phyloP scores from a whole-genome alignment of 2,329 filamentous ascomycete species.

The Claviceps sorghi region DNA sequence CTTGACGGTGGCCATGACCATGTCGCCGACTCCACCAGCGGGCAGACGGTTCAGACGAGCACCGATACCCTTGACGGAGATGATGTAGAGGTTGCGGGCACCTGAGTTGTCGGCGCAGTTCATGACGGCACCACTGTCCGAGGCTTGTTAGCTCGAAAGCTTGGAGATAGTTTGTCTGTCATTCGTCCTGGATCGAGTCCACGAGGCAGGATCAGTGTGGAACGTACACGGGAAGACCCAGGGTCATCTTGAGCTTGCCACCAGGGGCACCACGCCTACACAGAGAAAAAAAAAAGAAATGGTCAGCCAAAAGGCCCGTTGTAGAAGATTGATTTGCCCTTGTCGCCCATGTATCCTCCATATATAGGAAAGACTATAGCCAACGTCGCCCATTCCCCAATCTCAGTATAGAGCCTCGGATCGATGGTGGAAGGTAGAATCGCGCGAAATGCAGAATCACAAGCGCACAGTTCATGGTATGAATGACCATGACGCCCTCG shows the following conservation, averaged over 20 bases:
- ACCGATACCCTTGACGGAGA: slow-evolving; percentile 97
- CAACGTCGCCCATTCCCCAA: slow-evolving; percentile 2
- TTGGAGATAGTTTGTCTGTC: background rate
- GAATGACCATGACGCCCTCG: background rate
- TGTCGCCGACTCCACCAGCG: slow-evolving; percentile 95
- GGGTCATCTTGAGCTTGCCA: slow-evolving; percentile 99
- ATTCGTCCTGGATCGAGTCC: slow-evolving; percentile 3
- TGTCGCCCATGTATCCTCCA: background rate
- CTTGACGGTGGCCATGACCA: slow-evolving; percentile 99
- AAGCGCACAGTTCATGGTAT: background rate
- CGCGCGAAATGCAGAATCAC: background rate
- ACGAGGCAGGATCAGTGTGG: background rate
- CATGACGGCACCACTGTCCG: slow-evolving; percentile 84
- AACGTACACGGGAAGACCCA: slow-evolving; percentile 97
- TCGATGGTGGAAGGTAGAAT: background rate
- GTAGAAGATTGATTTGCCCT: background rate
- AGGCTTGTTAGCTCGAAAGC: slow-evolving; percentile 6
- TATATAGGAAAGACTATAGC: background rate
- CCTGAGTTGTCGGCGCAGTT: slow-evolving; percentile 99
- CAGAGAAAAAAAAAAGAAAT: background rate
- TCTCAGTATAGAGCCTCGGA: background rate
- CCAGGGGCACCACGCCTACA: slow-evolving; percentile 75
- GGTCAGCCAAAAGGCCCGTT: background rate
- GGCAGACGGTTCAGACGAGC: slow-evolving; percentile 94
- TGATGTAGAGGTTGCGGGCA: slow-evolving; percentile 98